Conservation (phyloP, 2,329 filamentous ascomycete genomes). For the Phaeosphaeria sp. region DNA sequence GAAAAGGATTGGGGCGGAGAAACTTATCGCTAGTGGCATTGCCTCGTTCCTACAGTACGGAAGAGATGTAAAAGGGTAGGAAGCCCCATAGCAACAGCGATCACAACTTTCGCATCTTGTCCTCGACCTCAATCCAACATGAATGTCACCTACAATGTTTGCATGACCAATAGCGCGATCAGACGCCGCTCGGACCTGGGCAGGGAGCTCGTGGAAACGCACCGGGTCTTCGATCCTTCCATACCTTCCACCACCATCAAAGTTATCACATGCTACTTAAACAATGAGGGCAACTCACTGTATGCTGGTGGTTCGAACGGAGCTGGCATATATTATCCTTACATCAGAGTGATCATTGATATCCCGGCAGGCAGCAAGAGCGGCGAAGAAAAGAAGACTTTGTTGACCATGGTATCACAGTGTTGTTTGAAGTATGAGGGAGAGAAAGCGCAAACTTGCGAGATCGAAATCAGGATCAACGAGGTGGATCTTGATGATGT, state of each 20-base stretch:
- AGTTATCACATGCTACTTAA: neutral
- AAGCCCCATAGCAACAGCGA: neutral
- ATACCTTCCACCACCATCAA: neutral
- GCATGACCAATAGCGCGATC: neutral
- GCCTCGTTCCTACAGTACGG: neutral
- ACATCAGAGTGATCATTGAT: neutral
- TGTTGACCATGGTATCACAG: neutral
- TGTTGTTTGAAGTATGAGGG: neutral
- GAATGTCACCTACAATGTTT: neutral
- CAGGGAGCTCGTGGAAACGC: neutral
- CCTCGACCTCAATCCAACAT: neutral
- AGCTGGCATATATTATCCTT: neutral
- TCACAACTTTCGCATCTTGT: neutral
- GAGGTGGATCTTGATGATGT: neutral
- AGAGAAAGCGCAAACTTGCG: neutral
- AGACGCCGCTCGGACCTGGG: neutral
- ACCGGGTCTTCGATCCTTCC: neutral
- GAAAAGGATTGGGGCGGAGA: neutral
- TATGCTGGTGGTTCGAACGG: neutral
- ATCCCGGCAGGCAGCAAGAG: neutral
- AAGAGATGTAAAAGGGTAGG: neutral
- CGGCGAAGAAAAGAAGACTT: neutral
- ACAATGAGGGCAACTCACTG: neutral
- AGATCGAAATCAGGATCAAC: neutral
- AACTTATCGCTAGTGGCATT: neutral